Evolutionary conservation across 225 moss, liverwort and hornwort species (phyloP), one percentile per base, ranked within the genome.

Genomic region (Sphagnum contortum): DNA sequence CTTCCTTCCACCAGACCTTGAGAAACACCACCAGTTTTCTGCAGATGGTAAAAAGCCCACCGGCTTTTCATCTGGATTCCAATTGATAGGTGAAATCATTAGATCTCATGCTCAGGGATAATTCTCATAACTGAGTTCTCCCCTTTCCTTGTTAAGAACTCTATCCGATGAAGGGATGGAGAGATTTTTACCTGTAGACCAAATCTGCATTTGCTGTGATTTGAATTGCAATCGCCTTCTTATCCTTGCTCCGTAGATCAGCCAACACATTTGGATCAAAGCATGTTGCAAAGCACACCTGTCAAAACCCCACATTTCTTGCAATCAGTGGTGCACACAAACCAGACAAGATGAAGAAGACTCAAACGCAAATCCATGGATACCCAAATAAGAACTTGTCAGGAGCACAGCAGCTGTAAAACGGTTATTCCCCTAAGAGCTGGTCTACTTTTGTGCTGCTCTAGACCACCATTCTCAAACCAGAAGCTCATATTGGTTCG

Each of bases 261-360:
- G 68, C 72, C 50, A 96, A 74, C 48, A 90, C 83, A 64, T 81
- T 78, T 50, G 81, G 72, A 80, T 92, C 92, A 72, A 96, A 96
- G 66, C 96, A 96, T 60, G 96, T 90, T 48, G 96, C 96, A 61
- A 96, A 96, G 68, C 90, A 85, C 67, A 94, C 81, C 91, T 91
- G 91, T 64, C 73, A 50, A 13, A 67, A 45, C 47, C 49, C 5
- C 12, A 57, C 48, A 47, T 29, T 3, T 13, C 58, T 6, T 65
- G 47, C 29, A 29, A 29, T 29, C 29, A 29, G 29, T 29, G 29
- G 29, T 29, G 29, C 29, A 29, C 29, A 29, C 29, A 29, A 29
- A 29, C 29, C 29, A 29, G 29, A 29, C 29, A 29, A 29, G 29
- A 1, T 63, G 47, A 57, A 60, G 47, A 44, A 58, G 56, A 49